Percentiles rank a stretch among this genome's conserved stretches.
phyloP scores from a whole-genome alignment of 768 basidiomycete species.

The Xanthoconium stramineum region DNA sequence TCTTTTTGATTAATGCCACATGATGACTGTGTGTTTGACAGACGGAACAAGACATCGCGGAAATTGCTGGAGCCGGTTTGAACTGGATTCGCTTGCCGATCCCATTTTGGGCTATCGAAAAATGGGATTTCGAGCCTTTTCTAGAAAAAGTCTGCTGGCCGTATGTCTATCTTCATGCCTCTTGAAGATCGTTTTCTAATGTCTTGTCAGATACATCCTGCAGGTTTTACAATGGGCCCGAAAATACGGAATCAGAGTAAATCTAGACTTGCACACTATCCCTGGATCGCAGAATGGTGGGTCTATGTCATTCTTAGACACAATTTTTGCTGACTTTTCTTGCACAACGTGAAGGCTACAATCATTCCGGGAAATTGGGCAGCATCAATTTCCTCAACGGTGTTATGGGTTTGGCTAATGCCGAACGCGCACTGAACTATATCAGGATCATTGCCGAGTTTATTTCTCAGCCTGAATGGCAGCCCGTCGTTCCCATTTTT shows the following conservation, averaged over 20 bases:
- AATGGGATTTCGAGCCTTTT: constrained; percentile 73
- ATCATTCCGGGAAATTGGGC: constrained; percentile 62
- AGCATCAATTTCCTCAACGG: constrained; percentile 61
- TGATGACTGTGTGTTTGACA: constrained; percentile 27
- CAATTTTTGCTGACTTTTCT: background rate
- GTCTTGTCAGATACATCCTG: constrained; percentile 57
- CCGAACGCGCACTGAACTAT: constrained; percentile 71
- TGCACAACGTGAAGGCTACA: constrained; percentile 39
- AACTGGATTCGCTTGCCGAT: constrained; percentile 83
- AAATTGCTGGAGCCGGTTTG: constrained; percentile 84
- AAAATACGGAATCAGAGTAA: constrained; percentile 86
- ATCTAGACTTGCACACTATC: constrained; percentile 74
- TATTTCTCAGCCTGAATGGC: constrained; percentile 73
- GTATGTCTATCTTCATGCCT: constrained; percentile 32
- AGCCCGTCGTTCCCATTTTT: constrained; percentile 56
- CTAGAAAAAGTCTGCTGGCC: constrained; percentile 73
- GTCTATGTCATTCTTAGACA: background rate
- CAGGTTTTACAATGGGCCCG: constrained; percentile 77
- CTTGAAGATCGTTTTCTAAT: constrained; percentile 4
- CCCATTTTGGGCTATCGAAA: constrained; percentile 85
- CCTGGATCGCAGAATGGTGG: constrained; percentile 79
- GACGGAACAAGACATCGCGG: constrained; percentile 88
- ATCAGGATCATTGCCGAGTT: constrained; percentile 77
- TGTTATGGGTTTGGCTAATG: constrained; percentile 86
- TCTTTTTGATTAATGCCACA: background rate